Conservation (phyloP, 495 filamentous ascomycete genomes). For the Platismatia glauca region DNA sequence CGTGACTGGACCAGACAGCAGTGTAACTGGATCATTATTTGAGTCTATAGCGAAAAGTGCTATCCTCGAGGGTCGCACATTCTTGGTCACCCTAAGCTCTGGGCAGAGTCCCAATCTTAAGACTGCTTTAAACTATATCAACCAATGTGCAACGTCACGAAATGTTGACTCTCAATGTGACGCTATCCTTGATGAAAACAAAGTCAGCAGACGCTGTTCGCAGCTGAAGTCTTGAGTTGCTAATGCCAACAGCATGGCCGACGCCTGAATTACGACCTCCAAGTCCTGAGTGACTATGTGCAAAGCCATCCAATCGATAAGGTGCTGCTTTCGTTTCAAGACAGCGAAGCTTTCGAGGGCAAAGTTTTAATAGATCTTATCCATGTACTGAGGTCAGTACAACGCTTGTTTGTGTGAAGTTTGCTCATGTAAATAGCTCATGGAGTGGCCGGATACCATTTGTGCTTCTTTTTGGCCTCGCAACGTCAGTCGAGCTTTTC, state of each 20-base stretch:
- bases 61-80: slow-evolving; percentile 37
- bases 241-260: slow-evolving; percentile 45
- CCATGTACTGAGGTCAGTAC: slow-evolving; percentile 60
- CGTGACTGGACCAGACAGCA: slow-evolving; percentile 77
- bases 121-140: slow-evolving; percentile 70
- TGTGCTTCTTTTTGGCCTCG: slow-evolving; percentile 76
- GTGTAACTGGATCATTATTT: slow-evolving; percentile 65
- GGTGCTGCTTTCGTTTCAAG: slow-evolving; percentile 71
- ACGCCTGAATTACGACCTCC: slow-evolving; percentile 84
- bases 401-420: not conserved
- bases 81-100: slow-evolving; percentile 63
- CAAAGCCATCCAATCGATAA: slow-evolving; percentile 45
- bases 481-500: slow-evolving; percentile 84
- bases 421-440: slow-evolving; percentile 44
- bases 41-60: slow-evolving; percentile 53
- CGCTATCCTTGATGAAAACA: slow-evolving; percentile 10
- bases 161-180: slow-evolving; percentile 35
- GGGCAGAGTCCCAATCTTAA: slow-evolving; percentile 78
- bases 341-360: slow-evolving; percentile 87
- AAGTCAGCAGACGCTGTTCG: not conserved
- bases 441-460: slow-evolving; percentile 90
- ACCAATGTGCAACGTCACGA: slow-evolving; percentile 59
- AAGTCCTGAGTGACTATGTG: slow-evolving; percentile 63
- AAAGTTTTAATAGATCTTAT: slow-evolving; percentile 70
- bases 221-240: not conserved